Conservation (phyloP, 352 stramenopile species). For the Globisporangium polare region DNA sequence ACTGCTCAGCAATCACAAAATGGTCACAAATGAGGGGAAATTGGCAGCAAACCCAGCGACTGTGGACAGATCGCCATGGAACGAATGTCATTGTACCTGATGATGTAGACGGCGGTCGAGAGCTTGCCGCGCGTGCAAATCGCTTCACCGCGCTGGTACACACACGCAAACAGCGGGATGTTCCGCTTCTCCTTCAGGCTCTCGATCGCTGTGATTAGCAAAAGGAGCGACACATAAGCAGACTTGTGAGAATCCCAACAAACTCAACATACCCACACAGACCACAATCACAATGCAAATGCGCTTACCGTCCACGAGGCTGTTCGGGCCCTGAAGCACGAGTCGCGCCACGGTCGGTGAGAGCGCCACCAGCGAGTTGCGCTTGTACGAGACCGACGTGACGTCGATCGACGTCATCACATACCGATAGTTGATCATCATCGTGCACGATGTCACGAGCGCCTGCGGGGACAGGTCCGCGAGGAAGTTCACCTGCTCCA, state of each 20-base stretch:
- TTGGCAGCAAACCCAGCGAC: background rate
- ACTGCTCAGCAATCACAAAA: constrained; percentile 21
- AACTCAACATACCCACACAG: background rate
- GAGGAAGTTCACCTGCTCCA: constrained; percentile 84
- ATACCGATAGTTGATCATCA: constrained; percentile 90
- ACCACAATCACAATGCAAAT: too few species aligned
- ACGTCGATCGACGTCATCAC: constrained; percentile 76
- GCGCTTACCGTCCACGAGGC: constrained; percentile 77
- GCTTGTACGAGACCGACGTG: constrained; percentile 80
- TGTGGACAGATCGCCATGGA: background rate
- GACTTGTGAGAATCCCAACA: constrained; percentile 6
- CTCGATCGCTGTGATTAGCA: constrained; percentile 38
- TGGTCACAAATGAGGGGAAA: background rate
- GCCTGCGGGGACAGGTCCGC: constrained; percentile 53
- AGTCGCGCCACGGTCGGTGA: constrained; percentile 53
- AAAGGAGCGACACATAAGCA: background rate
- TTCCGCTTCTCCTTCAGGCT: constrained; percentile 35
- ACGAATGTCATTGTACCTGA: constrained; percentile 42
- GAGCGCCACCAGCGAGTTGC: constrained; percentile 57
- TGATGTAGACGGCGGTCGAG: constrained; percentile 73
- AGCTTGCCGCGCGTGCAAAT: constrained; percentile 64
- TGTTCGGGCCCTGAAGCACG: constrained; percentile 43
- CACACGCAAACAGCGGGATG: constrained; percentile 69
- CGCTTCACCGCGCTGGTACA: constrained; percentile 56
- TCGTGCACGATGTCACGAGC: constrained; percentile 42